These are phyloP conservation scores for Neopestalotiopsis rosae DNA, from an alignment of 2,329 filamentous ascomycete genomes.

Conservation along the genomic window DNA sequence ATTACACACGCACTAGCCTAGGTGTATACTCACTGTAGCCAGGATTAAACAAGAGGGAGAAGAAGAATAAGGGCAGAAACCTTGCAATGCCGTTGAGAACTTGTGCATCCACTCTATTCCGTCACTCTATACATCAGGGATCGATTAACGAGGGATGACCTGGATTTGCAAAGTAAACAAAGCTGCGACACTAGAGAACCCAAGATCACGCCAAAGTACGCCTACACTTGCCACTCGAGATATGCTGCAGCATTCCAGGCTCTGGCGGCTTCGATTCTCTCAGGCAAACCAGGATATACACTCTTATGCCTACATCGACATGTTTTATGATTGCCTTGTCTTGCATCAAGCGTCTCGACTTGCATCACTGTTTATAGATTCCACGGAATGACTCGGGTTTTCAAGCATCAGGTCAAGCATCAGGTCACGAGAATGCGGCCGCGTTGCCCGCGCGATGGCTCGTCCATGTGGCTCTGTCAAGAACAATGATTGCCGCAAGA, in stretches of 20 bases:
- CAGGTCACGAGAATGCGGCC: neutral
- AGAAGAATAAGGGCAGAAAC: neutral
- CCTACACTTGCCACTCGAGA: neutral
- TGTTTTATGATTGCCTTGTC: neutral
- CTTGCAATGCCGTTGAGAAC: neutral
- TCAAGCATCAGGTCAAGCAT: neutral
- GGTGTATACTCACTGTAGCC: neutral
- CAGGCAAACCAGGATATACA: neutral
- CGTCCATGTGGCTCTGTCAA: neutral
- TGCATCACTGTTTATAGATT: conserved; percentile 1
- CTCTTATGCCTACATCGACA: neutral
- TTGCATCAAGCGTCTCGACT: neutral
- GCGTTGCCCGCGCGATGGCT: neutral
- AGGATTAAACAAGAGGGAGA: neutral
- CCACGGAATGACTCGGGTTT: neutral
- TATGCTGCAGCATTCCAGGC: neutral
- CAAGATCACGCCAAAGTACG: neutral
- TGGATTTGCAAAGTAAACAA: conserved; percentile 2
- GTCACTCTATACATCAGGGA: neutral
- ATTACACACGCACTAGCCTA: neutral
- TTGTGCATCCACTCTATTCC: neutral
- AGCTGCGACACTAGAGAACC: neutral
- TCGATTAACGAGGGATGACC: neutral
- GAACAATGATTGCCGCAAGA: neutral
- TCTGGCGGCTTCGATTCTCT: neutral